A percentile compares a stretch with the other conserved stretches of the same genome.
Evolutionary conservation across 345 rosid species (phyloP).

Genomic region (Arabis hirsuta): DNA sequence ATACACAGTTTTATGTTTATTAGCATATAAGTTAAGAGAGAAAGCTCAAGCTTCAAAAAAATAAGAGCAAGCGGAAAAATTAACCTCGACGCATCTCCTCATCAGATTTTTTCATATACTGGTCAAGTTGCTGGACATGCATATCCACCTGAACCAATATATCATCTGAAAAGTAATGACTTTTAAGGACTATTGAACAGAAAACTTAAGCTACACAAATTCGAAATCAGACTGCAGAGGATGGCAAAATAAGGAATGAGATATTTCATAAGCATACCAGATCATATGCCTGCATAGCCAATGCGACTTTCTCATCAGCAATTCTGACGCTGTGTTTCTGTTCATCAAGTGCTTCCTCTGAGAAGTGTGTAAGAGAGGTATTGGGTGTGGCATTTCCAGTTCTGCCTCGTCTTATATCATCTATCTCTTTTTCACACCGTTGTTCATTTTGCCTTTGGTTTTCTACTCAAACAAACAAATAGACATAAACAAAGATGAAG

Average conservation of each 20-base stretch:
- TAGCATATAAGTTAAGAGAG: neutral
- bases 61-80: neutral
- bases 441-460: slow-evolving; percentile 84
- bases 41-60: slow-evolving; percentile 11
- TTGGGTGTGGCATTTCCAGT: slow-evolving; percentile 61
- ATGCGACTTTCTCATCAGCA: slow-evolving; percentile 92
- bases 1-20: slow-evolving; percentile 5
- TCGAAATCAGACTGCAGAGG: slow-evolving; percentile 1
- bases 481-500: slow-evolving; percentile 5
- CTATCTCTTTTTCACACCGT: slow-evolving; percentile 86
- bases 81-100: slow-evolving; percentile 86
- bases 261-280: slow-evolving; percentile 52
- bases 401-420: slow-evolving; percentile 69
- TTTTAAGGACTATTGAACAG: slow-evolving; percentile 25
- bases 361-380: slow-evolving; percentile 64
- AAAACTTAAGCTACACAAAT: slow-evolving; percentile 20
- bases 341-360: slow-evolving; percentile 89
- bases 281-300: slow-evolving; percentile 94
- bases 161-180: slow-evolving; percentile 40
- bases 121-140: slow-evolving; percentile 96
- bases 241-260: neutral
- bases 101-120: slow-evolving; percentile 72
- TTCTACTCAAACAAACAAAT: slow-evolving; percentile 44
- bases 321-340: slow-evolving; percentile 92
- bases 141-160: slow-evolving; percentile 79